Conservation (phyloP, 2,329 filamentous ascomycete genomes). For the Neofusicoccum parvum region DNA sequence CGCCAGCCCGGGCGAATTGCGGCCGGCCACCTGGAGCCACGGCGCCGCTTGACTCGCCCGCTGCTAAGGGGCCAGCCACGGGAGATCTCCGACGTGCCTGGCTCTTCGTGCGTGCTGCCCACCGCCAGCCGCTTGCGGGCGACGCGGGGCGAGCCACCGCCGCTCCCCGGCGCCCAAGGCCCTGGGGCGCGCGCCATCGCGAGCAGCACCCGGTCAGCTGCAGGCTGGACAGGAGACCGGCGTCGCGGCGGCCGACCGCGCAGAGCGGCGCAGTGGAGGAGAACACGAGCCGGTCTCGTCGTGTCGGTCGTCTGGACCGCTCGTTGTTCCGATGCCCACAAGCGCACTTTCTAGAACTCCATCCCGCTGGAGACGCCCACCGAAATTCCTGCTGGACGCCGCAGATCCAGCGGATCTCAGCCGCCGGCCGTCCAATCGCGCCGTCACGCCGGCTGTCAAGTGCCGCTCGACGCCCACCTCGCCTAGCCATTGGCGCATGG, state of each 20-base stretch:
- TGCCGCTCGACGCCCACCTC: neutral
- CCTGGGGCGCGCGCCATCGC: neutral
- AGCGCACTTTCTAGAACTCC: conserved; percentile 15
- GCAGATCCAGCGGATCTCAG: conserved; percentile 6
- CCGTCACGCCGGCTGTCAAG: neutral
- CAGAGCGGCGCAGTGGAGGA: too few species aligned
- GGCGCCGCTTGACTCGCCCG: neutral
- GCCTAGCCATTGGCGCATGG: neutral
- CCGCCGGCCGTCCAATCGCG: conserved; percentile 7
- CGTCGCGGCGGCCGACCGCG: neutral
- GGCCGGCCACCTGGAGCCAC: neutral
- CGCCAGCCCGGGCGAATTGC: conserved; percentile 8
- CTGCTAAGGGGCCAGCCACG: conserved; percentile 9
- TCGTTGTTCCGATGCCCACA: conserved; percentile 1
- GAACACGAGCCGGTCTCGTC: neutral
- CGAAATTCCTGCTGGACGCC: conserved; percentile 2
- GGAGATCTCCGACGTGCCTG: conserved; percentile 16
- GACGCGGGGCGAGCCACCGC: neutral
- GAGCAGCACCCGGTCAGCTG: neutral
- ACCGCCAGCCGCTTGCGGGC: neutral
- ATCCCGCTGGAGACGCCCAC: neutral
- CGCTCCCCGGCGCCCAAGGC: neutral
- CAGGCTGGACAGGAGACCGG: neutral
- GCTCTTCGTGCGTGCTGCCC: neutral
- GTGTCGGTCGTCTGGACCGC: conserved; percentile 5